Evolutionary conservation across 2,329 filamentous ascomycete species (phyloP).

Genomic region (Diplodia sapinea): DNA sequence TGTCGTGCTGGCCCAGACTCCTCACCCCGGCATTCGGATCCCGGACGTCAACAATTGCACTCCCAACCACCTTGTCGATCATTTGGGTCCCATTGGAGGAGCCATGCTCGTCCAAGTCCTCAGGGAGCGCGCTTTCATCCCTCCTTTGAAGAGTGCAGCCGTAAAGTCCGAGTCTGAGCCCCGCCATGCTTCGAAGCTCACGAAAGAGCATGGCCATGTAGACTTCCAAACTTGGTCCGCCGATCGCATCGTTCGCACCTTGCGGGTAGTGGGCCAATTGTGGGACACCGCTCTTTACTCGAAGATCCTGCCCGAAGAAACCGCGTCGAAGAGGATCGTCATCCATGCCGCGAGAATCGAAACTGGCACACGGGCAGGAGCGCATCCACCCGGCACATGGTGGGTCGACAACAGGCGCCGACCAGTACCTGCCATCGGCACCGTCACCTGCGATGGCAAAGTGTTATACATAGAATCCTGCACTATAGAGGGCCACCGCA

Average conservation of each 20-base stretch:
- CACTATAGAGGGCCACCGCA: conserved; percentile 19
- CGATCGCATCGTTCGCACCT: conserved; percentile 59
- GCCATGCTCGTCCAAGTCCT: conserved; percentile 73
- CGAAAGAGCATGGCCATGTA: conserved; percentile 66
- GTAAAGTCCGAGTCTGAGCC: conserved; percentile 38
- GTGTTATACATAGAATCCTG: conserved; percentile 22
- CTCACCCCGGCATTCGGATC: conserved; percentile 61
- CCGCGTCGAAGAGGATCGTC: conserved; percentile 3
- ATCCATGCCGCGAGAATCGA: neutral
- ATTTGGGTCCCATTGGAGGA: conserved; percentile 70
- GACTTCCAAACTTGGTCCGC: conserved; percentile 63
- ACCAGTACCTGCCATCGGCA: conserved; percentile 7
- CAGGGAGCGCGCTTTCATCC: conserved; percentile 66
- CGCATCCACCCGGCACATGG: conserved; percentile 5
- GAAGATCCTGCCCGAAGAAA: neutral
- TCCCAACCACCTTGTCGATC: conserved; percentile 56
- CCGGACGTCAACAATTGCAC: conserved; percentile 55
- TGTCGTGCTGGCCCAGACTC: conserved; percentile 70
- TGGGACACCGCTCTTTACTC: conserved; percentile 59
- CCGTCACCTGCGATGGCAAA: conserved; percentile 21
- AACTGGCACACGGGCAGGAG: neutral
- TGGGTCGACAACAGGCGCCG: neutral
- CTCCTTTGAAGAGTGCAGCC: conserved; percentile 57
- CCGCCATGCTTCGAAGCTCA: conserved; percentile 74
- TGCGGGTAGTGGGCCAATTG: conserved; percentile 67